These are phyloP conservation scores for Chaetomium fimeti DNA, from an alignment of 495 filamentous ascomycete species.

Conservation along the genomic window DNA sequence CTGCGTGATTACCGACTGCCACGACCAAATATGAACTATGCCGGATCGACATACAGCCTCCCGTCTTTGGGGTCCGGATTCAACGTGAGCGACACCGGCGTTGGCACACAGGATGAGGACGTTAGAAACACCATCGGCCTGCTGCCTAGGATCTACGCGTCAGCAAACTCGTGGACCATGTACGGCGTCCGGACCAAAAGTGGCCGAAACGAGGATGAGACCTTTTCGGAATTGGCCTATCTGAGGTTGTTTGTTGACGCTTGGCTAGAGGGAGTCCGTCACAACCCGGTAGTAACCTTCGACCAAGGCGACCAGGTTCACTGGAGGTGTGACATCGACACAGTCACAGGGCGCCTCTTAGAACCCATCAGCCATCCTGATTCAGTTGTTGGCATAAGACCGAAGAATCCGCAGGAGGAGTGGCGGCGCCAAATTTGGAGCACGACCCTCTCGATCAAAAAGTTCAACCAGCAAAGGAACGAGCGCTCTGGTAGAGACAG, in stretches of 20 bases:
- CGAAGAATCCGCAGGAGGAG: constrained; percentile 7
- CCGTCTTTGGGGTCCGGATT: constrained; percentile 11
- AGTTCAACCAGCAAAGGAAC: not conserved
- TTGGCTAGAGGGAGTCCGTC: constrained; percentile 20
- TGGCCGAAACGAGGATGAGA: constrained; percentile 16
- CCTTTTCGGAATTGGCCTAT: constrained; percentile 1
- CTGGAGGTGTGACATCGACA: constrained; percentile 36
- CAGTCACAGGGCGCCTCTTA: constrained; percentile 33
- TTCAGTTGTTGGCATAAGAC: constrained; percentile 19
- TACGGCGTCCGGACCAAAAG: constrained; percentile 14
- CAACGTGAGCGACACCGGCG: constrained; percentile 19
- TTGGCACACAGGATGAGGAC: constrained; percentile 12
- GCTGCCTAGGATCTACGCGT: constrained; percentile 9
- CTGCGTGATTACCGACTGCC: constrained; percentile 9
- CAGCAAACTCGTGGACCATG: constrained; percentile 8
- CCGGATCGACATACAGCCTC: constrained; percentile 18
- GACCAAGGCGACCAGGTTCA: constrained; percentile 21
- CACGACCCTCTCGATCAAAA: constrained; percentile 10
- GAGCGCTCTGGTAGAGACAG: not conserved
- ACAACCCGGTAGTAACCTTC: constrained; percentile 20
- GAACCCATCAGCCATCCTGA: constrained; percentile 29
- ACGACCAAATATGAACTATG: constrained; percentile 16
- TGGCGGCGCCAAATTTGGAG: constrained; percentile 29
- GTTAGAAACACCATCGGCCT: constrained; percentile 27
- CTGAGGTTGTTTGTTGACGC: constrained; percentile 13